Conservation (phyloP, 371 early-diverging fungal species). For the Parasitella parasitica region DNA sequence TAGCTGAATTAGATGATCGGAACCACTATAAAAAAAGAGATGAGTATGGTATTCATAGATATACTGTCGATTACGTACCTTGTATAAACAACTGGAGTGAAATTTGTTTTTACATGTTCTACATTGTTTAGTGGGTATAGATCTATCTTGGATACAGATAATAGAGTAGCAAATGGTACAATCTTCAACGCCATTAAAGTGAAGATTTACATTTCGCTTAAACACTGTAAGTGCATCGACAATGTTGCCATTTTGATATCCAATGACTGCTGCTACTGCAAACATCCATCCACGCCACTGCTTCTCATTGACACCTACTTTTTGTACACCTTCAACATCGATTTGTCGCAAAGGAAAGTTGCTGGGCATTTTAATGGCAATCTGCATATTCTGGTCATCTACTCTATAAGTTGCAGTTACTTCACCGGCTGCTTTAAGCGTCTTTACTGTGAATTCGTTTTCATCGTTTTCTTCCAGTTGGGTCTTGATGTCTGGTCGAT, state of each 20-base stretch:
- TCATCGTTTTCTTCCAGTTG: conserved; percentile 49
- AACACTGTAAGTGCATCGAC: conserved; percentile 80
- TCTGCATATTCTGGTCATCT: conserved; percentile 87
- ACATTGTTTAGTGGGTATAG: conserved; percentile 91
- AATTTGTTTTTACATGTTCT: conserved; percentile 94
- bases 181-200: conserved; percentile 93
- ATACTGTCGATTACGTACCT: conserved; percentile 60
- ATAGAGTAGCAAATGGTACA: conserved; percentile 97
- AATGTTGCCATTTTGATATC: conserved; percentile 76
- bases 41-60: not conserved
- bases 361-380: conserved; percentile 77
- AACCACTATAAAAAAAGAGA: conserved; percentile 72
- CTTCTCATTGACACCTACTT: conserved; percentile 83
- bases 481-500: conserved; percentile 48
- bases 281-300: conserved; percentile 93
- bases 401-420: conserved; percentile 76
- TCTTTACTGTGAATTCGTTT: conserved; percentile 70
- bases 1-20: conserved; percentile 82
- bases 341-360: conserved; percentile 84
- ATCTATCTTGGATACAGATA: conserved; percentile 82
- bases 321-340: conserved; percentile 74
- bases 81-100: conserved; percentile 93
- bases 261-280: conserved; percentile 74
- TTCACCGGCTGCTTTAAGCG: conserved; percentile 67
- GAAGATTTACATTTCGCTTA: conserved; percentile 80